phyloP scores from a whole-genome alignment of 768 basidiomycete genomes.

The Lactarius hatsudake region DNA sequence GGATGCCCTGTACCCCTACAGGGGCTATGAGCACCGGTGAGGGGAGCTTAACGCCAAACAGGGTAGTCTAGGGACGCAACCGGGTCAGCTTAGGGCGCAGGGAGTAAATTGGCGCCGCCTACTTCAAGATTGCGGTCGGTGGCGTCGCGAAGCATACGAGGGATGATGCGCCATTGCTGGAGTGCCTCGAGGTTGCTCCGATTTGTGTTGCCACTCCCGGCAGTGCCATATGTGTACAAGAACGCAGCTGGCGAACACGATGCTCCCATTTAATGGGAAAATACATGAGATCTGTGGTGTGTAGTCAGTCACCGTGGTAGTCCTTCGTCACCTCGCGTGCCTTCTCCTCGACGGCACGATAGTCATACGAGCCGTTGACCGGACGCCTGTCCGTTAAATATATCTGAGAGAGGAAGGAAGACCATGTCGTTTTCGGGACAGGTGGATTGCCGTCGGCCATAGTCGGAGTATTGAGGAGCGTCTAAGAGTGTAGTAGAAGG shows the following conservation, averaged over 20 bases:
- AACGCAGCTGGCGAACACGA: conserved; percentile 51
- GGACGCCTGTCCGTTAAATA: not conserved
- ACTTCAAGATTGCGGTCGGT: conserved; percentile 61
- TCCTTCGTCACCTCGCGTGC: conserved; percentile 63
- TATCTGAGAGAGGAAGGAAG: conserved; percentile 2
- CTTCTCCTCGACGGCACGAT: conserved; percentile 62
- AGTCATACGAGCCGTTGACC: conserved; percentile 53
- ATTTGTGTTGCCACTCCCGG: conserved; percentile 68
- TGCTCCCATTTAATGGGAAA: not conserved
- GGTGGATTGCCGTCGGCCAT: not conserved
- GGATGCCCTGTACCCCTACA: conserved; percentile 68
- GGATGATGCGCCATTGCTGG: conserved; percentile 68
- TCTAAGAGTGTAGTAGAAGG: not conserved
- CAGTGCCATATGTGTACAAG: conserved; percentile 74
- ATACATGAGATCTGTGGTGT: not conserved
- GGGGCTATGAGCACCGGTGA: conserved; percentile 67
- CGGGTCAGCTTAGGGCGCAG: not conserved
- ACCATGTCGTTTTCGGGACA: conserved; percentile 15
- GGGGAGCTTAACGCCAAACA: conserved; percentile 64
- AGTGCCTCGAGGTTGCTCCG: conserved; percentile 62
- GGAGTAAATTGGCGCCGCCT: conserved; percentile 20
- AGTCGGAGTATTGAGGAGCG: not conserved
- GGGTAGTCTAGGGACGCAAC: conserved; percentile 49
- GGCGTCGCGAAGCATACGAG: conserved; percentile 69
- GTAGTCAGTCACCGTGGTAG: conserved; percentile 42